phyloP scores from a whole-genome alignment of 78 protist genomes.

The Capsaspora owczarzaki region DNA sequence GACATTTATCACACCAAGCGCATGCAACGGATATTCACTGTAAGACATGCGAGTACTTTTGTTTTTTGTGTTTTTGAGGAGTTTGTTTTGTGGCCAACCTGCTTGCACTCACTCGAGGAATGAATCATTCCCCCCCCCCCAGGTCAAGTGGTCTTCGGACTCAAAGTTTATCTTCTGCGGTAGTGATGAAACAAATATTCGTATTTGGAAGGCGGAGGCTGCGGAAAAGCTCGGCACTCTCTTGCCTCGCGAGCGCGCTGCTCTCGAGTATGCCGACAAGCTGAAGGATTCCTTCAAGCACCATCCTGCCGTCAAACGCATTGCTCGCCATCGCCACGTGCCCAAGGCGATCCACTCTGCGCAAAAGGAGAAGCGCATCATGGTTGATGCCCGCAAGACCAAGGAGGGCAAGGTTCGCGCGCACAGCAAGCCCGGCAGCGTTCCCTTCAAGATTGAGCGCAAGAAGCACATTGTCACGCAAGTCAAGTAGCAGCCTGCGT shows the following conservation, averaged over 20 bases:
- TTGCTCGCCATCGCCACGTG: constrained; percentile 12
- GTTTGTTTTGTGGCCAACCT: background rate
- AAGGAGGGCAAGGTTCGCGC: constrained; percentile 12
- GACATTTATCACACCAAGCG: constrained; percentile 90
- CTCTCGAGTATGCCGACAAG: constrained; percentile 8
- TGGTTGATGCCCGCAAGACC: background rate
- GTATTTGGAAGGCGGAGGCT: constrained; percentile 84
- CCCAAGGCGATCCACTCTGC: constrained; percentile 30
- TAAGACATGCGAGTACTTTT: too few species aligned
- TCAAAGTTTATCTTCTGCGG: constrained; percentile 75
- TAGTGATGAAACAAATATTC: constrained; percentile 68
- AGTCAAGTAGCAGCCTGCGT: too few species aligned
- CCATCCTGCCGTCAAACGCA: constrained; percentile 25
- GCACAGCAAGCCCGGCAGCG: constrained; percentile 18
- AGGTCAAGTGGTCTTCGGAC: constrained; percentile 58
- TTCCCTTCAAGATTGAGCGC: background rate
- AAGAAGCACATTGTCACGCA: constrained; percentile 16
- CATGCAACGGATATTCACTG: constrained; percentile 65
- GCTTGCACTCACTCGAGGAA: background rate
- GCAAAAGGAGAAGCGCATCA: background rate
- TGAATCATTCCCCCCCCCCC: background rate
- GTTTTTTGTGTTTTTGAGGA: background rate
- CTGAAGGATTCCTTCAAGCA: constrained; percentile 23
- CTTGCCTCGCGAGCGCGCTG: constrained; percentile 17
- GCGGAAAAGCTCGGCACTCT: constrained; percentile 23